Evolutionary conservation across 2,329 filamentous ascomycete species (phyloP).

Genomic region (Aspergillus spinulosporus): DNA sequence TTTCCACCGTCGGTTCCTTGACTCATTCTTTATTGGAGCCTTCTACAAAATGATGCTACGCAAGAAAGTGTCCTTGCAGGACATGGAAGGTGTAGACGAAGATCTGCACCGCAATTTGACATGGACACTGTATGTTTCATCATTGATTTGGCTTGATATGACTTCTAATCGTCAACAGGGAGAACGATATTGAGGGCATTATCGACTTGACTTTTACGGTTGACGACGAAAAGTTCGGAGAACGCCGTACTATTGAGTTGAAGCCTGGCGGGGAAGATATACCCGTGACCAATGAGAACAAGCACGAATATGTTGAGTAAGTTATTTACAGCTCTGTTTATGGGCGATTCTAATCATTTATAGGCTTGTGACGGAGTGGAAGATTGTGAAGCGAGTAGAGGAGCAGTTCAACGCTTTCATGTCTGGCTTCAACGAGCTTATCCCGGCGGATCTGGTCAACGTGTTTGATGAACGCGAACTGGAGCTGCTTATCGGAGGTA

Average conservation of each 20-base stretch:
- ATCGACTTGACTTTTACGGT: conserved; percentile 95
- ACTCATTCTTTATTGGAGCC: conserved; percentile 98
- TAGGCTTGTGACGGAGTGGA: conserved; percentile 95
- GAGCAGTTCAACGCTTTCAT: conserved; percentile 99
- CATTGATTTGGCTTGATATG: background rate
- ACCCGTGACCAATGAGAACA: conserved; percentile 97
- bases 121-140: conserved; percentile 73
- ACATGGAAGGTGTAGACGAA: conserved; percentile 99
- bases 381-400: conserved; percentile 96
- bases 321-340: conserved; percentile 30
- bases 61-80: conserved; percentile 85
- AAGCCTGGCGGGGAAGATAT: conserved; percentile 89
- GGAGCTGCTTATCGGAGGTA: conserved; percentile 94
- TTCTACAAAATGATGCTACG: conserved; percentile 99
- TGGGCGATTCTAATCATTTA: conserved; percentile 3
- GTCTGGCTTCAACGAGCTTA: conserved; percentile 94
- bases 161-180: conserved; percentile 47
- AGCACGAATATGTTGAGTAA: conserved; percentile 95
- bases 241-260: conserved; percentile 89
- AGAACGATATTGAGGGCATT: conserved; percentile 95
- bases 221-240: conserved; percentile 95
- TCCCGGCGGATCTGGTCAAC: conserved; percentile 93
- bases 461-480: conserved; percentile 98
- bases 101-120: conserved; percentile 95
- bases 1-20: conserved; percentile 95